These are phyloP conservation scores for Thermomucor indicae-seudaticae DNA, from an alignment of 371 early-diverging fungal species.

Conservation along the genomic window DNA sequence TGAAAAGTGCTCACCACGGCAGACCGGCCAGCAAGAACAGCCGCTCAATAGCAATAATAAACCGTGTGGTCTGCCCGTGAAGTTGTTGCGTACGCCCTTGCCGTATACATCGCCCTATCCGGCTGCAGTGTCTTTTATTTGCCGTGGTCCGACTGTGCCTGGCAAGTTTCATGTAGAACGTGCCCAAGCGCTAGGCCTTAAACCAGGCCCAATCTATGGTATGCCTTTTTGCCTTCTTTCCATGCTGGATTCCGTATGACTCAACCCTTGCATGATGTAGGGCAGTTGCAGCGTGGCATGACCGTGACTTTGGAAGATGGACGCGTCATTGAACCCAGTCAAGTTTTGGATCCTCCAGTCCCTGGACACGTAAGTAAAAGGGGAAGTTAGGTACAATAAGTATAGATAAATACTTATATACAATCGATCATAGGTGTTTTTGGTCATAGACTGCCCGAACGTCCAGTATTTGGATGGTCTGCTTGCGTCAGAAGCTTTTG, in stretches of 20 bases:
- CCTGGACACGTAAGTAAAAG: slow-evolving; percentile 32
- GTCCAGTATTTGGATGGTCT: slow-evolving; percentile 60
- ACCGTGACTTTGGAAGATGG: slow-evolving; percentile 68
- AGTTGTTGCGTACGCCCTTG: slow-evolving; percentile 14
- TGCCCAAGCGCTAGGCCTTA: slow-evolving; percentile 74
- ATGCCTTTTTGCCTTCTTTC: slow-evolving; percentile 6
- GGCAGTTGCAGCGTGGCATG: slow-evolving; percentile 63
- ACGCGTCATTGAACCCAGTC: slow-evolving; percentile 64
- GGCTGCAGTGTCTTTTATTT: slow-evolving; percentile 67
- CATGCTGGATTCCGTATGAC: background rate
- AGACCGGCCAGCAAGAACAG: too few species aligned
- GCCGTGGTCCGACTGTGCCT: slow-evolving; percentile 68
- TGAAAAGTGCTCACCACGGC: too few species aligned
- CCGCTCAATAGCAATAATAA: too few species aligned
- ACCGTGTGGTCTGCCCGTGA: background rate
- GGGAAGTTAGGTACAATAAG: background rate
- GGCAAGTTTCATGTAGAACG: slow-evolving; percentile 82
- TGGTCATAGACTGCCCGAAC: slow-evolving; percentile 85
- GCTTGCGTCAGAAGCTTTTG: slow-evolving; percentile 42
- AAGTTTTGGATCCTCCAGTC: slow-evolving; percentile 49
- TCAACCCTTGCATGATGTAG: slow-evolving; percentile 15
- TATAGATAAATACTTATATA: background rate
- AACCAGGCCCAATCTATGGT: slow-evolving; percentile 70
- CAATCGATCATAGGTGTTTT: slow-evolving; percentile 51
- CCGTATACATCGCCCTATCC: slow-evolving; percentile 43